Evolutionary conservation across 192 early-diverging fungal species (phyloP).

Genomic region (Umbelopsis sp.): DNA sequence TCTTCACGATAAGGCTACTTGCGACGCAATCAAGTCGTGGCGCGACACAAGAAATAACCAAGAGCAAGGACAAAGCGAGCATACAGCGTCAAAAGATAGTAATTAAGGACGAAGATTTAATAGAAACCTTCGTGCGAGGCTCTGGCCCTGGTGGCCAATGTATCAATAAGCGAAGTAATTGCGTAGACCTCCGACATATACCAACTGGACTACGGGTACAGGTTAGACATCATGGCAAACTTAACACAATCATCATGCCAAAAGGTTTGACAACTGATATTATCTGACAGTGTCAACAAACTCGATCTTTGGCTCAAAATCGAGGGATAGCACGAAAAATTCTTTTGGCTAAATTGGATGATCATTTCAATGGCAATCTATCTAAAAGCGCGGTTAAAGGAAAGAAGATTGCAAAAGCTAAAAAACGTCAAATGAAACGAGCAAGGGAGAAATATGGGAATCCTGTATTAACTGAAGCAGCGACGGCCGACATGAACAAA

Average conservation of each 20-base stretch:
- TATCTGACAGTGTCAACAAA: constrained; percentile 66
- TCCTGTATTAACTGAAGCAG: background rate
- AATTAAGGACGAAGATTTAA: constrained; percentile 67
- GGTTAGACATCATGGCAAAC: constrained; percentile 28
- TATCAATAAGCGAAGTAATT: constrained; percentile 77
- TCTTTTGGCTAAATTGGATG: constrained; percentile 67
- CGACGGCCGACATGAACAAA: background rate
- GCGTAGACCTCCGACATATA: constrained; percentile 72
- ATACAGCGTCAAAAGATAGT: constrained; percentile 49
- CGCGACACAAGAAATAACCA: background rate
- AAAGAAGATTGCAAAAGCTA: constrained; percentile 60
- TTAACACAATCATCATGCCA: background rate
- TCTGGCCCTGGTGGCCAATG: constrained; percentile 82
- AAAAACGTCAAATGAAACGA: constrained; percentile 55
- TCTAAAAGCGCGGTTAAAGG: constrained; percentile 67
- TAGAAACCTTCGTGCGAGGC: constrained; percentile 76
- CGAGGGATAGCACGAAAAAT: constrained; percentile 71
- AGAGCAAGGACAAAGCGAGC: constrained; percentile 10
- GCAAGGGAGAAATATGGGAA: constrained; percentile 63
- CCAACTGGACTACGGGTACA: constrained; percentile 70
- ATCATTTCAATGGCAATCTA: constrained; percentile 60
- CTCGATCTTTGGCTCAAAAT: constrained; percentile 72
- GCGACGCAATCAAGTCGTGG: background rate
- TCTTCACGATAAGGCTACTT: background rate
- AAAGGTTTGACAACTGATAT: background rate